Conservation (phyloP, 106 monocot genomes). For the Dendrobium catenatum region DNA sequence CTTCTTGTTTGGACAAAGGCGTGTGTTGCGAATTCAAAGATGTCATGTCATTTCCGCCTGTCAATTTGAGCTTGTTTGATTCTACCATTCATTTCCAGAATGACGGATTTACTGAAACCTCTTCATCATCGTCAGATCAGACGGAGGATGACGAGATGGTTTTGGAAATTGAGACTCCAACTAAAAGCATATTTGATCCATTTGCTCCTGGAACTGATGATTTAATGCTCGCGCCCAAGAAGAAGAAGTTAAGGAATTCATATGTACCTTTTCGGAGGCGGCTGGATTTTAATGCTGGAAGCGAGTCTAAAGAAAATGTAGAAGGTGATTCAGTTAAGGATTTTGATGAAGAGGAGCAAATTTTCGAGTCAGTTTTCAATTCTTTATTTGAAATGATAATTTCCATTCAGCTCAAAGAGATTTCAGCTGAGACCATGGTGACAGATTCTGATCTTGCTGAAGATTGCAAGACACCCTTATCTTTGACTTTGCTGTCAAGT, state of each 20-base stretch:
- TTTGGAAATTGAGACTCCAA: background rate
- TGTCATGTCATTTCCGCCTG: background rate
- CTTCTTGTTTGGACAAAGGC: background rate
- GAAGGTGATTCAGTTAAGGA: background rate
- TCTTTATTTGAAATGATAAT: slow-evolving; percentile 3
- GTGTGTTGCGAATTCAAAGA: background rate
- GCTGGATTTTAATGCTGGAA: background rate
- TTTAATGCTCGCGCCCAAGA: background rate
- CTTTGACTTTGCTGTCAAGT: too few species aligned
- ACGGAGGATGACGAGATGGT: background rate
- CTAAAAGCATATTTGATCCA: background rate
- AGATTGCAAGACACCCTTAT: background rate
- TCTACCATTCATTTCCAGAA: background rate
- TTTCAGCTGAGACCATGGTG: background rate
- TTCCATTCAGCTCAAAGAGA: background rate
- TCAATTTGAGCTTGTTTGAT: slow-evolving; percentile 1
- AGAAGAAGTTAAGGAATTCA: background rate
- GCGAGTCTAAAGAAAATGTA: too few species aligned
- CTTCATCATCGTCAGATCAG: background rate
- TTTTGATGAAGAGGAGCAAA: background rate
- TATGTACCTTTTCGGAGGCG: background rate
- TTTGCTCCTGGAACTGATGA: background rate
- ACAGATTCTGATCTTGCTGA: background rate
- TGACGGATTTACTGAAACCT: background rate
- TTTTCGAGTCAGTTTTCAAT: background rate